These are phyloP conservation scores for Annulohypoxylon stygium DNA, from an alignment of 495 filamentous ascomycete species.

Conservation along the genomic window DNA sequence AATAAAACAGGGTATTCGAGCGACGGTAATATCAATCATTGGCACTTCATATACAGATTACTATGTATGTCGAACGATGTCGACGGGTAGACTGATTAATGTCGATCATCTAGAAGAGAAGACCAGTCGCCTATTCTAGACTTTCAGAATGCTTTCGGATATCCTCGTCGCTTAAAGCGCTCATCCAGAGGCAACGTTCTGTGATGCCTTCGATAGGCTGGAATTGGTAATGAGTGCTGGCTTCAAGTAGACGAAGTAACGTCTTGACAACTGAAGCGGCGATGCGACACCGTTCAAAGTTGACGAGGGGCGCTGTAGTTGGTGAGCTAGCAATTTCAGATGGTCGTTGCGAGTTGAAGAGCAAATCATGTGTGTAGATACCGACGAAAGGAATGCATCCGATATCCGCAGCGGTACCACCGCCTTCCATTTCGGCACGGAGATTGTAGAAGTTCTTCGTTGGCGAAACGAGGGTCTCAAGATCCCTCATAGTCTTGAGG, in stretches of 20 bases:
- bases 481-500: slow-evolving; percentile 76
- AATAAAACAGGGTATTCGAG: slow-evolving; percentile 44
- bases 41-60: slow-evolving; percentile 47
- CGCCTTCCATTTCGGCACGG: slow-evolving; percentile 89
- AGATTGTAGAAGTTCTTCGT: slow-evolving; percentile 91
- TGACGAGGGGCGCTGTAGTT: slow-evolving; percentile 81
- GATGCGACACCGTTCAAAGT: slow-evolving; percentile 94
- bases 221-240: slow-evolving; percentile 89
- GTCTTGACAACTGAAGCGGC: slow-evolving; percentile 94
- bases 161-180: slow-evolving; percentile 85
- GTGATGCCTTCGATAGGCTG: slow-evolving; percentile 87
- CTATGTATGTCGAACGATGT: slow-evolving; percentile 12
- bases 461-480: slow-evolving; percentile 88
- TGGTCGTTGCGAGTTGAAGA: slow-evolving; percentile 93
- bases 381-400: slow-evolving; percentile 98
- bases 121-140: slow-evolving; percentile 52
- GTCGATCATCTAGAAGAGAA: not conserved
- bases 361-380: slow-evolving; percentile 94
- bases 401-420: slow-evolving; percentile 67
- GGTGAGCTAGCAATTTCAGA: slow-evolving; percentile 73
- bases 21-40: slow-evolving; percentile 31
- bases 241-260: slow-evolving; percentile 87
- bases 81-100: not conserved
- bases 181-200: slow-evolving; percentile 95
- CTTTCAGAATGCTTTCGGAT: slow-evolving; percentile 66